These are phyloP conservation scores for Echria macrotheca DNA, from an alignment of 495 filamentous ascomycete species.

Conservation along the genomic window DNA sequence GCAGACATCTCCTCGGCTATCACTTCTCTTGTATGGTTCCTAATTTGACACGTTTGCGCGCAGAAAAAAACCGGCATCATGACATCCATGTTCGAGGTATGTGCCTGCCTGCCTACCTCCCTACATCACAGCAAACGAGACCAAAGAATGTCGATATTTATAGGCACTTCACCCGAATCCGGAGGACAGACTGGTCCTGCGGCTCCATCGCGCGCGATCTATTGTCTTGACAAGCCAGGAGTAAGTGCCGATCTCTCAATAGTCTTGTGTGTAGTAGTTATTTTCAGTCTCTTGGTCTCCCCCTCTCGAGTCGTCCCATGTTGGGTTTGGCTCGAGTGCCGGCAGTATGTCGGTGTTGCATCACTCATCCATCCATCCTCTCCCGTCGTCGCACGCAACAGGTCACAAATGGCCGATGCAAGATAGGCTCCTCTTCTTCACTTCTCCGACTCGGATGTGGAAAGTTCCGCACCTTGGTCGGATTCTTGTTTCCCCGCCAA, in stretches of 20 bases:
- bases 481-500: neutral
- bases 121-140: neutral
- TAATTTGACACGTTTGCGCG: neutral
- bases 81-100: slow-evolving; percentile 27
- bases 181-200: slow-evolving; percentile 53
- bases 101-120: neutral
- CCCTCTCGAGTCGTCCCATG: neutral
- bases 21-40: too few relatives aligned
- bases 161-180: slow-evolving; percentile 44
- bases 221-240: slow-evolving; percentile 77
- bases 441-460: neutral
- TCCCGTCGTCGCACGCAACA: neutral
- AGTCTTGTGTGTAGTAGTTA: too few relatives aligned
- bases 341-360: slow-evolving; percentile 12
- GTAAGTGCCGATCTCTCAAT: slow-evolving; percentile 36
- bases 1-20: too few relatives aligned
- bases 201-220: slow-evolving; percentile 77
- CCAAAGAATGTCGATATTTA: neutral
- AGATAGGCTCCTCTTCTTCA: slow-evolving; percentile 6
- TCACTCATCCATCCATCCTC: neutral
- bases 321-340: neutral
- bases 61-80: slow-evolving; percentile 18
- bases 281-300: slow-evolving; percentile 2
- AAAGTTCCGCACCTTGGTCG: neutral
- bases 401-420: slow-evolving; percentile 4